Conservation (phyloP, 106 monocot species). For the Amphibolis antarctica region DNA sequence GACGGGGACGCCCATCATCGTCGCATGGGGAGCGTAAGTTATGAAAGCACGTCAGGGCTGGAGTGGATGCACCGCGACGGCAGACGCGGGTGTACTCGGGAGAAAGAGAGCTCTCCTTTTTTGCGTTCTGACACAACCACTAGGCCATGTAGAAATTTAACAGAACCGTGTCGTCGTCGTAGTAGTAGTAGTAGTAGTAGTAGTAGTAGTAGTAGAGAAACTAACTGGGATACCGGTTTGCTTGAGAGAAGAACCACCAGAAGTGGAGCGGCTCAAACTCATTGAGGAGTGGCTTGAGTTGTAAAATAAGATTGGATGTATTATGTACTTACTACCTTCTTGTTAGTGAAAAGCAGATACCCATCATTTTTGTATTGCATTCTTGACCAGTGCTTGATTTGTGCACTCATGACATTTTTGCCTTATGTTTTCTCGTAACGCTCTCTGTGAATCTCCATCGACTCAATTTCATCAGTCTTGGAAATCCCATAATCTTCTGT, state of each 20-base stretch:
- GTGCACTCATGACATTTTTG: too few relatives aligned
- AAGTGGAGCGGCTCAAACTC: conserved; percentile 5
- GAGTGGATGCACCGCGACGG: background rate
- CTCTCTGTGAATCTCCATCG: too few relatives aligned
- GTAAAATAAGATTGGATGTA: conserved; percentile 20
- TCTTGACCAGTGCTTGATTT: background rate
- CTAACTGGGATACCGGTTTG: conserved; percentile 9
- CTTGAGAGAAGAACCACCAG: conserved; percentile 14
- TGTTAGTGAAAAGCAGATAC: background rate
- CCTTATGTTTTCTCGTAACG: too few relatives aligned
- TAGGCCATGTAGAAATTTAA: conserved; percentile 5
- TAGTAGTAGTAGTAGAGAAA: background rate
- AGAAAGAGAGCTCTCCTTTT: conserved; percentile 2
- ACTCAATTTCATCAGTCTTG: too few relatives aligned
- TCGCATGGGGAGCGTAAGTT: conserved; percentile 8
- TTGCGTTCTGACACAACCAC: conserved; percentile 19
- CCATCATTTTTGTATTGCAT: conserved; percentile 1
- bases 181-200: background rate
- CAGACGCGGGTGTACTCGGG: background rate
- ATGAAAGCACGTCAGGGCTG: background rate
- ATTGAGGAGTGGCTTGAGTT: conserved; percentile 12
- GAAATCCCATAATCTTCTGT: too few relatives aligned
- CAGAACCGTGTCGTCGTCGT: conserved; percentile 1
- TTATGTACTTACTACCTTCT: background rate
- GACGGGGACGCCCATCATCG: background rate